Conservation (phyloP, 2,329 filamentous ascomycete genomes). For the Byssochlamys sp. region DNA sequence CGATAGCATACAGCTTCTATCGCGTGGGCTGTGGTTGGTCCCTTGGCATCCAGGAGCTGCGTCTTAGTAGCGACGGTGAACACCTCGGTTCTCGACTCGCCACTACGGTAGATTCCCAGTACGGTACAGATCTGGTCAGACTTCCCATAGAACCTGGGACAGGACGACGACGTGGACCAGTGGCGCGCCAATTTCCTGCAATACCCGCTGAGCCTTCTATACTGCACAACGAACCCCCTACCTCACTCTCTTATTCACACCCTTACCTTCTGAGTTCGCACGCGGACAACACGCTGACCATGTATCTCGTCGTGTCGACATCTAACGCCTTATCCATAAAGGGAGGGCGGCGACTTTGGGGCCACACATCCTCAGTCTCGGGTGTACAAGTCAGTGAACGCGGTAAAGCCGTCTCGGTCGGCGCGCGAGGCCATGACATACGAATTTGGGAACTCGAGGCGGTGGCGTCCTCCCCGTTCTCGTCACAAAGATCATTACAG, state of each 20-base stretch:
- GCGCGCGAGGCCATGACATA: constrained; percentile 65
- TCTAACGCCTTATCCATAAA: constrained; percentile 57
- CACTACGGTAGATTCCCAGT: constrained; percentile 31
- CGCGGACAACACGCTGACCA: constrained; percentile 75
- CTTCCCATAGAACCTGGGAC: constrained; percentile 5
- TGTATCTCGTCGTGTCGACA: constrained; percentile 71
- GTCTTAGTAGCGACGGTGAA: constrained; percentile 46
- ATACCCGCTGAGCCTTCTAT: constrained; percentile 19
- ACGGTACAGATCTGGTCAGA: constrained; percentile 15
- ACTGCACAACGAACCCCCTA: constrained; percentile 43
- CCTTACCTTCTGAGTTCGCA: constrained; percentile 78
- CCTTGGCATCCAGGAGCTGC: constrained; percentile 81
- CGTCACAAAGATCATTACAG: constrained; percentile 33
- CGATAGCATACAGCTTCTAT: constrained; percentile 76
- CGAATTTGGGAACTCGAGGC: constrained; percentile 86
- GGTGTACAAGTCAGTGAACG: constrained; percentile 74
- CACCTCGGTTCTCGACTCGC: constrained; percentile 29
- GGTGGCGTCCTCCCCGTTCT: constrained; percentile 42
- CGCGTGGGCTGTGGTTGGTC: constrained; percentile 73
- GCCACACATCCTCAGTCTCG: constrained; percentile 81
- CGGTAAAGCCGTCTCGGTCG: constrained; percentile 85
- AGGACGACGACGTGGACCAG: constrained; percentile 7
- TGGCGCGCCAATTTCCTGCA: constrained; percentile 9
- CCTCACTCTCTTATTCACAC: constrained; percentile 61
- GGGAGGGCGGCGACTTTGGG: constrained; percentile 69